These are phyloP conservation scores for Tuber calosporum DNA, from an alignment of 495 filamentous ascomycete species.

Conservation along the genomic window DNA sequence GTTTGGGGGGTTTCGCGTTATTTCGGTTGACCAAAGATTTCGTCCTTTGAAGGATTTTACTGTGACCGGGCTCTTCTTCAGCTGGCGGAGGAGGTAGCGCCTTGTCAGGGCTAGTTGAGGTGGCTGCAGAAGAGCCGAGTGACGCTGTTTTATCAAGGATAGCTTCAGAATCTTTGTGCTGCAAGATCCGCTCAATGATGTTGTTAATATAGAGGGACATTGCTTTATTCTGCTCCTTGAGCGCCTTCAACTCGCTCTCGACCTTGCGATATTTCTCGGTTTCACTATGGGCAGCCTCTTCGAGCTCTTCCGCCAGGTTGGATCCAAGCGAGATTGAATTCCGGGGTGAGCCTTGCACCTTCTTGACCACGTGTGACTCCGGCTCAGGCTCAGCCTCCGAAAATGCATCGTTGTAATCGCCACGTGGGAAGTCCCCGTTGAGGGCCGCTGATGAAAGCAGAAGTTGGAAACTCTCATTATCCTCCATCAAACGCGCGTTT, in stretches of 20 bases:
- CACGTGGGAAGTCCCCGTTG: slow-evolving; percentile 83
- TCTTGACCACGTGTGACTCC: slow-evolving; percentile 32
- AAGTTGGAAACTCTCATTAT: slow-evolving; percentile 95
- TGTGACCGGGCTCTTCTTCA: slow-evolving; percentile 44
- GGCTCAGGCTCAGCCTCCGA: slow-evolving; percentile 42
- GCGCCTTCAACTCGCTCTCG: slow-evolving; percentile 69
- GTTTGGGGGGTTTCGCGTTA: slow-evolving; percentile 49
- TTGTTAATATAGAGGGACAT: slow-evolving; percentile 95
- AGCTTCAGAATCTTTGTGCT: slow-evolving; percentile 88
- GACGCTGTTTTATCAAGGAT: slow-evolving; percentile 67
- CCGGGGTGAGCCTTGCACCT: slow-evolving; percentile 36
- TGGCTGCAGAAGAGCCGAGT: slow-evolving; percentile 39
- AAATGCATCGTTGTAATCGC: slow-evolving; percentile 56
- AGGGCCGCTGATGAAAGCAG: slow-evolving; percentile 87
- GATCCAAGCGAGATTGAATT: slow-evolving; percentile 47
- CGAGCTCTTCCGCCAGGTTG: slow-evolving; percentile 83
- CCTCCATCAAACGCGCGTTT: slow-evolving; percentile 92
- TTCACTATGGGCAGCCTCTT: slow-evolving; percentile 52
- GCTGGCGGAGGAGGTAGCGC: slow-evolving; percentile 71
- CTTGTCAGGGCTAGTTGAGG: slow-evolving; percentile 58
- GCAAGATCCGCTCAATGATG: slow-evolving; percentile 87
- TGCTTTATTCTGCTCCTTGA: slow-evolving; percentile 93
- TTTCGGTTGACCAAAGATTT: slow-evolving; percentile 57
- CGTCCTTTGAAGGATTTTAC: slow-evolving; percentile 66
- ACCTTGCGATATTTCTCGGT: slow-evolving; percentile 57